Percentiles rank a stretch among this genome's conserved stretches.
Evolutionary conservation across 2,329 filamentous ascomycete genomes (phyloP).

Genomic region (Colletotrichum tamarilloi): DNA sequence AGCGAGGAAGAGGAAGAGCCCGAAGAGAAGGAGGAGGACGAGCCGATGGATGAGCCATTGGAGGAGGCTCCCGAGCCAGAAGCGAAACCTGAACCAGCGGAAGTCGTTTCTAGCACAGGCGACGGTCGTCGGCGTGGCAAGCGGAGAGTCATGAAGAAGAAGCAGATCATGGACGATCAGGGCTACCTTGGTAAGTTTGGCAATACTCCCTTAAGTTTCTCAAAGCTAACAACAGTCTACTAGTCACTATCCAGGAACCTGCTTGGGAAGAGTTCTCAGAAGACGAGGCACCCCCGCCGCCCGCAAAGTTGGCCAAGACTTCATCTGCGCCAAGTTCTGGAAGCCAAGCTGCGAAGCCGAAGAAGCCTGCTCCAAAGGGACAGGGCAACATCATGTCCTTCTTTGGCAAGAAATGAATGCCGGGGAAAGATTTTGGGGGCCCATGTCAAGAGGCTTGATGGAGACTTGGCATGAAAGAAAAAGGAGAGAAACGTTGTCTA

Average conservation of each 20-base stretch:
- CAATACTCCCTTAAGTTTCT: not conserved
- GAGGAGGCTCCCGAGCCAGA: slow-evolving; percentile 52
- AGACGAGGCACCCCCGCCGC: slow-evolving; percentile 74
- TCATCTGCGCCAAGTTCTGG: slow-evolving; percentile 57
- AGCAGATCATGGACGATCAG: slow-evolving; percentile 86
- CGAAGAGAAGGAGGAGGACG: slow-evolving; percentile 62
- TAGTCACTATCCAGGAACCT: slow-evolving; percentile 86
- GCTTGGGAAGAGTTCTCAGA: slow-evolving; percentile 96
- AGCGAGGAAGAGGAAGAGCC: slow-evolving; percentile 72
- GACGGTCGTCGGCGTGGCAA: slow-evolving; percentile 78
- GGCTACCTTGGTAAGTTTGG: slow-evolving; percentile 81
- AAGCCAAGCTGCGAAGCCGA: slow-evolving; percentile 58
- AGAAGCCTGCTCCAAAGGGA: slow-evolving; percentile 68
- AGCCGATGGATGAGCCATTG: slow-evolving; percentile 52
- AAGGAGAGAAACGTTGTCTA: not conserved
- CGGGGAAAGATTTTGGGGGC: no score
- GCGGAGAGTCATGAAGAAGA: slow-evolving; percentile 87
- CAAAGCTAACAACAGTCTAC: slow-evolving; percentile 28
- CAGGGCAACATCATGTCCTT: slow-evolving; percentile 94
- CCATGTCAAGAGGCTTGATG: not conserved
- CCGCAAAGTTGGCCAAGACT: slow-evolving; percentile 59
- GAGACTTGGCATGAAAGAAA: not conserved
- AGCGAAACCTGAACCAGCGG: slow-evolving; percentile 56
- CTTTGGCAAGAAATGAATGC: slow-evolving; percentile 79
- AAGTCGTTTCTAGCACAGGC: slow-evolving; percentile 63